Evolutionary conservation across 1,139 yeast species (phyloP).

Genomic region (Zygosaccharomyces sapae): DNA sequence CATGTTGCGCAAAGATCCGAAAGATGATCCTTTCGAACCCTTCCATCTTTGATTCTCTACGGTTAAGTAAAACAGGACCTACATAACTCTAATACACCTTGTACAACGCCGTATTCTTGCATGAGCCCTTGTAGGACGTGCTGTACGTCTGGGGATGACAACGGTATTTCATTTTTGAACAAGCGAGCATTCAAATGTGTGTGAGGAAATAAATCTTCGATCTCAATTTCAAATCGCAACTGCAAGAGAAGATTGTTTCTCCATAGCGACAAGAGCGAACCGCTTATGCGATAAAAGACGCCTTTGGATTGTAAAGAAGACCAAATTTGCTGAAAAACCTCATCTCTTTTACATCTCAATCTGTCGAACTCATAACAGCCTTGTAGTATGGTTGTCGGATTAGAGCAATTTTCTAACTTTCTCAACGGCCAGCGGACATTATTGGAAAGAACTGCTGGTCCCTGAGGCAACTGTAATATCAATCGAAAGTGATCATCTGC

Average conservation of each 20-base stretch:
- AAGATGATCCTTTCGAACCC: slow-evolving; percentile 8
- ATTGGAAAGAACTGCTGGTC: background rate
- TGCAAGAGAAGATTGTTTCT: background rate
- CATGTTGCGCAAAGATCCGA: slow-evolving; percentile 12
- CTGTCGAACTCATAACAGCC: slow-evolving; percentile 20
- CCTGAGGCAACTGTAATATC: background rate
- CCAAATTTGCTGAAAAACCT: slow-evolving; percentile 2
- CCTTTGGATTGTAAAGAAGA: slow-evolving; percentile 1
- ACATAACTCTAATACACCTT: slow-evolving; percentile 17
- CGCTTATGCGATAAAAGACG: slow-evolving; percentile 2
- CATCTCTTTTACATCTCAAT: slow-evolving; percentile 8
- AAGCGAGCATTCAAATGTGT: slow-evolving; percentile 7
- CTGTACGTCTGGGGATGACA: slow-evolving; percentile 8
- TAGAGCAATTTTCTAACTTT: slow-evolving; percentile 3
- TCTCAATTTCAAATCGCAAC: background rate
- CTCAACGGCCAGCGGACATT: slow-evolving; percentile 10
- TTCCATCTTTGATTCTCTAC: slow-evolving; percentile 7
- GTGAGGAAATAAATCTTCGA: slow-evolving; percentile 6
- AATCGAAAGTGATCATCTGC: background rate
- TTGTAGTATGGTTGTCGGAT: slow-evolving; percentile 13
- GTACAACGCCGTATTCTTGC: slow-evolving; percentile 18
- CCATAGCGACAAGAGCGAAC: background rate
- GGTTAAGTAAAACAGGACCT: slow-evolving; percentile 6
- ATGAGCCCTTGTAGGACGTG: slow-evolving; percentile 14
- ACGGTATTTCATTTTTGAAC: slow-evolving; percentile 1